phyloP scores from a whole-genome alignment of 208 protist species.

The Leishmania tarentolae region DNA sequence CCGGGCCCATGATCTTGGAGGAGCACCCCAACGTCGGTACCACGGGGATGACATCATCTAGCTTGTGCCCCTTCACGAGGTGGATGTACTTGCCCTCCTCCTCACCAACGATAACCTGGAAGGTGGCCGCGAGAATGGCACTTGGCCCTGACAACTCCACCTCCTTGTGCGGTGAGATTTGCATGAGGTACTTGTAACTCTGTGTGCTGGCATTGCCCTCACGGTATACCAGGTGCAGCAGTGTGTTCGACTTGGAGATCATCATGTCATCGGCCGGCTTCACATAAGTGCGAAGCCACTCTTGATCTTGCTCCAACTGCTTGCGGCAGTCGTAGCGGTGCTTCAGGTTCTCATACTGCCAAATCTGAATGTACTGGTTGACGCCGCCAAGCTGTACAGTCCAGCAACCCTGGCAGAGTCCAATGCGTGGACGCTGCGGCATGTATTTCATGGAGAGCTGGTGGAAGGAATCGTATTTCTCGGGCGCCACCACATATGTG shows the following conservation, averaged over 20 bases:
- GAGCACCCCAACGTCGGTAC: conserved; percentile 36
- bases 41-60: conserved; percentile 65
- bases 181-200: conserved; percentile 83
- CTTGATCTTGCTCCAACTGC: conserved; percentile 53
- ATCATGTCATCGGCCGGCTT: conserved; percentile 39
- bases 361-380: conserved; percentile 76
- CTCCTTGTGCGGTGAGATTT: conserved; percentile 56
- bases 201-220: conserved; percentile 67
- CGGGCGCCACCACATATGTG: conserved; percentile 48
- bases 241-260: conserved; percentile 50
- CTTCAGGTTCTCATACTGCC: conserved; percentile 76
- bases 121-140: conserved; percentile 70
- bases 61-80: conserved; percentile 66
- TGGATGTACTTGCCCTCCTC: conserved; percentile 78
- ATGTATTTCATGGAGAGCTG: conserved; percentile 61
- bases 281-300: conserved; percentile 59
- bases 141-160: conserved; percentile 53
- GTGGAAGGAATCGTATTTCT: conserved; percentile 65
- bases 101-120: conserved; percentile 54
- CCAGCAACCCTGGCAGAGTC: conserved; percentile 72
- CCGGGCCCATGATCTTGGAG: conserved; percentile 71
- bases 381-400: conserved; percentile 73
- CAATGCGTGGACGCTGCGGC: conserved; percentile 41
- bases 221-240: conserved; percentile 61
- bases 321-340: conserved; percentile 68